These are phyloP conservation scores for Cyclanthera cordifolia DNA, from an alignment of 306 rosid species.

Conservation along the genomic window DNA sequence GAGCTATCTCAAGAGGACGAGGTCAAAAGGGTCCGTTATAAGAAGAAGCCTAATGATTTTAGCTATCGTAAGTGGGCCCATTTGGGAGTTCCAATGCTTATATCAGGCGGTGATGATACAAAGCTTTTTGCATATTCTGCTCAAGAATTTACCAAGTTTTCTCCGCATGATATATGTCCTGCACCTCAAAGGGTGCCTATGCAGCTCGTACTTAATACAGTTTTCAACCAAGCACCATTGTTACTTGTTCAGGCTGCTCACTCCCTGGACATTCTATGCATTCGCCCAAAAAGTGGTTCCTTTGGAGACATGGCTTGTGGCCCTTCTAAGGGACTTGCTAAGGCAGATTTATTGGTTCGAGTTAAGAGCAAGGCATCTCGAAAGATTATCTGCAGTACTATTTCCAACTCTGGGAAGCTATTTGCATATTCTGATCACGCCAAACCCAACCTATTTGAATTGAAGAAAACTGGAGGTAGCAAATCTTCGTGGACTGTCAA, in stretches of 20 bases:
- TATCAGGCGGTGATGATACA: constrained; percentile 95
- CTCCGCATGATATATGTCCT: constrained; percentile 92
- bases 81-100: constrained; percentile 88
- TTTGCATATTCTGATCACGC: constrained; percentile 75
- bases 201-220: constrained; percentile 58
- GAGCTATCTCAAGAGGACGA: constrained; percentile 50
- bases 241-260: constrained; percentile 68
- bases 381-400: constrained; percentile 76
- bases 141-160: constrained; percentile 58
- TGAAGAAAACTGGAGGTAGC: constrained; percentile 43
- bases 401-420: constrained; percentile 58
- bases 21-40: constrained; percentile 40
- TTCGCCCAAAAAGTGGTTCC: constrained; percentile 36
- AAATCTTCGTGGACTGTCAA: constrained; percentile 36
- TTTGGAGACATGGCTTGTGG: constrained; percentile 26
- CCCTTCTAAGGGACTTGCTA: constrained; percentile 36
- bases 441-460: constrained; percentile 54
- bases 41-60: constrained; percentile 37
- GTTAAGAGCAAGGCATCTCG: constrained; percentile 60
- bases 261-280: constrained; percentile 45
- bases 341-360: constrained; percentile 45
- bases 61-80: constrained; percentile 85
- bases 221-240: constrained; percentile 43
- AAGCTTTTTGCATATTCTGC: constrained; percentile 81
- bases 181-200: constrained; percentile 81